These are phyloP conservation scores for Physaria fendleri DNA, from an alignment of 345 rosid genomes.

Conservation along the genomic window DNA sequence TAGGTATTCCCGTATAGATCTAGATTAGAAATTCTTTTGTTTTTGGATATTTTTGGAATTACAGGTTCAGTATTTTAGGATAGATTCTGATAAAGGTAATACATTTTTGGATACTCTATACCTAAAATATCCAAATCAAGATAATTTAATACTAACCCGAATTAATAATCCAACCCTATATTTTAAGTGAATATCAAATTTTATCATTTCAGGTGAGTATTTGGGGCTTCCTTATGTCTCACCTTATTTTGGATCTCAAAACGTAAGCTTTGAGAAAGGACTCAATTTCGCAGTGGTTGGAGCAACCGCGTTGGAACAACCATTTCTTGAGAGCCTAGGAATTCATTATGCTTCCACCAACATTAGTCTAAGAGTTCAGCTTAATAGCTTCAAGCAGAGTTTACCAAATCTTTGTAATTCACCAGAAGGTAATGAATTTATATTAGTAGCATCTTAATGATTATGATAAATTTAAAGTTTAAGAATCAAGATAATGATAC, in stretches of 20 bases:
- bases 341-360: slow-evolving; percentile 22
- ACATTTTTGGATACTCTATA: no score
- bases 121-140: no score
- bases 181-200: neutral
- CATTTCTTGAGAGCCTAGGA: slow-evolving; percentile 27
- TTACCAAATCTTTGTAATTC: slow-evolving; percentile 32
- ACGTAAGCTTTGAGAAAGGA: slow-evolving; percentile 31
- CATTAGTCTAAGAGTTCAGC: slow-evolving; percentile 32
- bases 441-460: no score
- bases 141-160: no score
- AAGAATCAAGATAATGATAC: neutral
- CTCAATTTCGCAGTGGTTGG: slow-evolving; percentile 50
- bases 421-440: slow-evolving; percentile 14
- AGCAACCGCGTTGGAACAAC: slow-evolving; percentile 40
- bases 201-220: slow-evolving; percentile 33
- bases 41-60: no score
- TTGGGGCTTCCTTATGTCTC: slow-evolving; percentile 37
- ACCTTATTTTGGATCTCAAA: slow-evolving; percentile 31
- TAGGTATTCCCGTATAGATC: no score
- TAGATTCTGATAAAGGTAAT: no score
- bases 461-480: no score
- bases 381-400: slow-evolving; percentile 32
- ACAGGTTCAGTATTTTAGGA: no score
- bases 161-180: no score
- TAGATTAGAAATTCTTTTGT: no score